phyloP scores from a whole-genome alignment of 805 yeast species.

The Lipomyces spencermartinsiae region DNA sequence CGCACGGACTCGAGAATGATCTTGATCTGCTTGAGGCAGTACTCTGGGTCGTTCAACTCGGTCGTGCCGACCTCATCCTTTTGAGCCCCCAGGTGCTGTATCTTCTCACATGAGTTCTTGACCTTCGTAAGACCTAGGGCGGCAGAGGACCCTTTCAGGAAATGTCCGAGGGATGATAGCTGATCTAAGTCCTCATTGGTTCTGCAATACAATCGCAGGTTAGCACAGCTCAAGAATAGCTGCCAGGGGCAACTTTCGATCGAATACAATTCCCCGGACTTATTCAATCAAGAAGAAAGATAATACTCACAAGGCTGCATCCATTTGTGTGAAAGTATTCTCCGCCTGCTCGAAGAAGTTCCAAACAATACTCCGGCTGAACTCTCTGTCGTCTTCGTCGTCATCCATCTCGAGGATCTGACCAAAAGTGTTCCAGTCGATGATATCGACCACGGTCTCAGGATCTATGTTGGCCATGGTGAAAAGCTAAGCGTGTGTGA shows the following conservation, averaged over 20 bases:
- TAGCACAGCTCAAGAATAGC: not conserved
- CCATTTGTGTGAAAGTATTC: constrained; percentile 77
- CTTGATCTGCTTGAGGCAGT: constrained; percentile 45
- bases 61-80: constrained; percentile 47
- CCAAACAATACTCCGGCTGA: constrained; percentile 74
- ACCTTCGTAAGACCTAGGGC: constrained; percentile 85
- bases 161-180: constrained; percentile 84
- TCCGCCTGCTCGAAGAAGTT: constrained; percentile 90
- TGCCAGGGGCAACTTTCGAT: not conserved
- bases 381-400: constrained; percentile 71
- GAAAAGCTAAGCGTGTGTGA: constrained; percentile 1
- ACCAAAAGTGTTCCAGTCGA: constrained; percentile 86
- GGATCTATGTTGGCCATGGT: constrained; percentile 13
- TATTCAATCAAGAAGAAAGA: not conserved
- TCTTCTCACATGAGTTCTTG: constrained; percentile 87
- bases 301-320: constrained; percentile 52
- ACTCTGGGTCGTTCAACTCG: constrained; percentile 43
- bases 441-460: constrained; percentile 54
- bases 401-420: constrained; percentile 96
- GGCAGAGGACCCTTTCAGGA: constrained; percentile 93
- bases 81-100: constrained; percentile 83
- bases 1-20: constrained; percentile 44
- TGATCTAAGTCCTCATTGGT: constrained; percentile 52
- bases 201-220: not conserved
- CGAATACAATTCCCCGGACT: not conserved